Base-by-base conservation (phyloP, 2,329 filamentous ascomycete species). In the Pseudohalonectria lignicola region DNA sequence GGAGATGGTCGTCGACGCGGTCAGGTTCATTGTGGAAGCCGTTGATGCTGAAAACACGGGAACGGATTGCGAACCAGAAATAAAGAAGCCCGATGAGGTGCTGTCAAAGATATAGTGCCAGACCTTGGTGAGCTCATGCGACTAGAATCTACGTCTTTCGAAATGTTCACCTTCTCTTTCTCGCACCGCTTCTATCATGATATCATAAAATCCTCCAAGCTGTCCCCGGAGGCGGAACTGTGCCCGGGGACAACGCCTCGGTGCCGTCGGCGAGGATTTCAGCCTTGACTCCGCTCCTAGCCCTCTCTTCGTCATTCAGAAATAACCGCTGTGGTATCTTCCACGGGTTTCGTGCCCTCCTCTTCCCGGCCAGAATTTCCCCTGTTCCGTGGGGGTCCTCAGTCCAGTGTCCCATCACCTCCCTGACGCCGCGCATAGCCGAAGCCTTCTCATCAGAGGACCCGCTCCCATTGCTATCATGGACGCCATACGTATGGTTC, bases 1-100 rank as follows among this genome's bases (percentile, higher is more conserved):
- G 2, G 67, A 59, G 5, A 90, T 92, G 85, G 66, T 77, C 20
- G 59, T 61, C 43, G 79, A 82, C 51, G 71, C 82, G 4, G 66
- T 81, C 10, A 57, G 59, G 26, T 90, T 85, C 56, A 55, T 90
- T 25, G 55, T 69, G 13, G 61, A 69, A 29, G 62, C 55, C 6
- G 61, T 74, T 26, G 23, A 26, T 12, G 23, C 23, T 26, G 23
- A 7, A n/a, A n/a, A n/a, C n/a, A n/a, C n/a, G n/a, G n/a, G n/a
- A n/a, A n/a, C n/a, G n/a, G n/a, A n/a, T n/a, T n/a, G n/a, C n/a
- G n/a, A n/a, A n/a, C n/a, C n/a, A n/a, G n/a, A n/a, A n/a, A n/a
- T n/a, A n/a, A n/a, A n/a, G n/a, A n/a, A n/a, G n/a, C n/a, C n/a
- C n/a, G n/a, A n/a, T n/a, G n/a, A n/a, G n/a, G n/a, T n/a, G n/a